Evolutionary conservation across 495 filamentous ascomycete genomes (phyloP), one percentile per base, ranked within the genome.

Genomic region (Chlorociboria aeruginascens): DNA sequence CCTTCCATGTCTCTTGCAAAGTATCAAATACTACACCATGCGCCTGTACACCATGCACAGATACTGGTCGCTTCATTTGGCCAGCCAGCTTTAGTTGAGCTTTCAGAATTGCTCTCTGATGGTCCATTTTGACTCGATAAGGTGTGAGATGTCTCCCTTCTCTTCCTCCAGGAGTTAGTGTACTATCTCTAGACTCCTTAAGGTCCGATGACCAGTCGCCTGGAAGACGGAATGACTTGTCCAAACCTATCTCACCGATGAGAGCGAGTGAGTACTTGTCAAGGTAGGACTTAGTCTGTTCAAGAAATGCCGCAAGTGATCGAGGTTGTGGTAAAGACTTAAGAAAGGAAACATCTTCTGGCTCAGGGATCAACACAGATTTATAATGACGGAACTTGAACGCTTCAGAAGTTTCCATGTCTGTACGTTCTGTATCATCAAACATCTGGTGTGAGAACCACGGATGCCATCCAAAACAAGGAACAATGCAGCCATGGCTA

Each of bases 401-500:
- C 12, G 60, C 56, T 50, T 56, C 49, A 0, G 41, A 51, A 48
- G 54, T 30, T 43, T 61, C 43, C 7, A 34, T 40, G 8, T 46
- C 20, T 3, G 62, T 56, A 3, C 43, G 39, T 51, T 63, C 44
- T 2, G 62, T 56, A 40, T 57, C 55, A 41, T 72, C 63, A 45
- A 64, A 68, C n/a, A 65, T 65, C 52, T 93, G 83, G 60, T 98
- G 73, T 1, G 90, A 92, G 64, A 97, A 98, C 92, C 92, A 98
- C 1, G 93, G 93, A 63, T 98, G 92, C 88, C 90, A 95, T n/a
- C 92, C 92, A 66, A 95, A 98, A 29, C 80, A 81, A 0, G 92
- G 90, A 1, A 96, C 51, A 10, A 95, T 58, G 20, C 55, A 58
- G 43, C 42, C 10, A 6, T 33, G 29, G 3, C 59, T 53, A 11